phyloP scores from a whole-genome alignment of 208 protist genomes.

The Vickermania ingenoplastis region DNA sequence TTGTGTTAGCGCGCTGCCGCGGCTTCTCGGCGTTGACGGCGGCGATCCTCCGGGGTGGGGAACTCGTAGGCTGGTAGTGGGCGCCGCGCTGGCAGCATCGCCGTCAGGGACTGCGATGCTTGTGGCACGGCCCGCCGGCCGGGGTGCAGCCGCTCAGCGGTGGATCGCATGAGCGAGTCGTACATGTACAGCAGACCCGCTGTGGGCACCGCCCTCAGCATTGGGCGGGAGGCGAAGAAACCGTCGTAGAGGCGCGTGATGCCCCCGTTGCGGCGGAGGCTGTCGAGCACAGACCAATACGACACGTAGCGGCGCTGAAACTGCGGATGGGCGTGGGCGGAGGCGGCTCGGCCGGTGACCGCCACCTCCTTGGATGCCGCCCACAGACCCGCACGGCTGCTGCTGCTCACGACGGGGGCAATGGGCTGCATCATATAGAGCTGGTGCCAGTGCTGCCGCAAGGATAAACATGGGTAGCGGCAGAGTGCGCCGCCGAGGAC shows the following conservation, averaged over 20 bases:
- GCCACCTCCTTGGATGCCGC: neutral
- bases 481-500: conserved; percentile 31
- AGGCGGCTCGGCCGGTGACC: no score
- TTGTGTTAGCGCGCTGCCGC: no score
- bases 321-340: neutral
- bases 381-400: conserved; percentile 4
- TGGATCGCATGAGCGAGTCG: conserved; percentile 42
- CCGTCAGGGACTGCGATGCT: conserved; percentile 38
- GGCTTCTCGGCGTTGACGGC: no score
- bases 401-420: conserved; percentile 23
- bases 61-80: conserved; percentile 48
- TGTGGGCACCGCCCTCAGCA: conserved; percentile 53
- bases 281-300: conserved; percentile 47
- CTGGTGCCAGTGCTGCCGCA: conserved; percentile 23
- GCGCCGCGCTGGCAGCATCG: conserved; percentile 14
- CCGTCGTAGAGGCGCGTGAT: conserved; percentile 78
- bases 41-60: neutral
- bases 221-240: conserved; percentile 56
- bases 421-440: conserved; percentile 22
- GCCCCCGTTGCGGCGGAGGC: conserved; percentile 54
- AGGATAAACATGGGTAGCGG: conserved; percentile 60
- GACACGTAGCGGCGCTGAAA: conserved; percentile 11
- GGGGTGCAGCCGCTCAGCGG: conserved; percentile 60
- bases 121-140: conserved; percentile 16
- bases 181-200: conserved; percentile 63